Evolutionary conservation across 768 basidiomycete species (phyloP).

Genomic region (Lactifluus volemus): DNA sequence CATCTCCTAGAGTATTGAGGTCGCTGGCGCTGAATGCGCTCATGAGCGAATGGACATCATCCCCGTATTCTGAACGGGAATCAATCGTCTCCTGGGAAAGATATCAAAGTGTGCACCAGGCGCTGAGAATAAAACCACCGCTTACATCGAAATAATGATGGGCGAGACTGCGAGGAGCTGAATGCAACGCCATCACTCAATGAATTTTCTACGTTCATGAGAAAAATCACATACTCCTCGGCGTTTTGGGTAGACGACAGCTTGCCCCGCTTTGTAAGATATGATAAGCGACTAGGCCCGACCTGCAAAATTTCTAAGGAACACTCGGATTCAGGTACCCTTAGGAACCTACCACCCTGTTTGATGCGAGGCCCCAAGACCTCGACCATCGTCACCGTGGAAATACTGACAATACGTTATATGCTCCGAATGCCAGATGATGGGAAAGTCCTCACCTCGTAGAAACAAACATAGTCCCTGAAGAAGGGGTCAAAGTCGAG

Average conservation of each 20-base stretch:
- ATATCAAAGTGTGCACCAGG: constrained; percentile 4
- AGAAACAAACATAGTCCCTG: constrained; percentile 94
- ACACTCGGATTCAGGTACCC: not conserved
- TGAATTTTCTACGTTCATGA: not conserved
- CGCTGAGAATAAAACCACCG: constrained; percentile 14
- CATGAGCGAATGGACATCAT: constrained; percentile 53
- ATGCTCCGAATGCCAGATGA: not conserved
- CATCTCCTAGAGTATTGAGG: constrained; percentile 49
- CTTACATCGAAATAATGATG: constrained; percentile 92
- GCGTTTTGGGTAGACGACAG: constrained; percentile 89
- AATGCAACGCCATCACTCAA: constrained; percentile 11
- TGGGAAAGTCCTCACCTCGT: constrained; percentile 50
- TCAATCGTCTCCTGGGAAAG: constrained; percentile 60
- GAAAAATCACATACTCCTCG: constrained; percentile 58
- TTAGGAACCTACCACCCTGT: constrained; percentile 75
- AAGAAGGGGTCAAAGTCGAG: constrained; percentile 92
- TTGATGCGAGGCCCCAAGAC: constrained; percentile 95
- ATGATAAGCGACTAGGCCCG: constrained; percentile 83
- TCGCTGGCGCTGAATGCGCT: constrained; percentile 55
- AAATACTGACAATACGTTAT: constrained; percentile 56
- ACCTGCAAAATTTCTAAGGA: constrained; percentile 37
- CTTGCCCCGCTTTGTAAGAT: constrained; percentile 85
- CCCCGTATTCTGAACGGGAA: constrained; percentile 62
- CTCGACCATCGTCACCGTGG: constrained; percentile 87
- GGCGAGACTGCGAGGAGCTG: constrained; percentile 81